phyloP scores from a whole-genome alignment of 2,329 filamentous ascomycete genomes.

The Hypoxylon sp. region DNA sequence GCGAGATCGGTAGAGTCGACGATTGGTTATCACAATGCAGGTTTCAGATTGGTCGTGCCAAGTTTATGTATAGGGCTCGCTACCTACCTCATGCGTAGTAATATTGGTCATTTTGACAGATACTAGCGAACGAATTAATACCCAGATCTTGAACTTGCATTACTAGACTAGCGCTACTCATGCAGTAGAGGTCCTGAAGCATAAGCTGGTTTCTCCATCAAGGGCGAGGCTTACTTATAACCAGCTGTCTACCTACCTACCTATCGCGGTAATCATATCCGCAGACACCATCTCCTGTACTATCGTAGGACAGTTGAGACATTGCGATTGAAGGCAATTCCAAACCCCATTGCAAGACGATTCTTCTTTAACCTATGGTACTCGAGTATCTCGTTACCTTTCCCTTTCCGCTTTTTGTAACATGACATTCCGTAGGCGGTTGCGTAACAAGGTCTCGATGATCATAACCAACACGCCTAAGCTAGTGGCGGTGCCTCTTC shows the following conservation, averaged over 20 bases:
- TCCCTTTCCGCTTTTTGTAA: not conserved
- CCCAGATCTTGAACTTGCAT: conserved; percentile 13
- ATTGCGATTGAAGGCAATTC: conserved; percentile 9
- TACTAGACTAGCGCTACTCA: conserved; percentile 24
- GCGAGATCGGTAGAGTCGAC: conserved; percentile 5
- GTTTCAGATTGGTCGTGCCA: conserved; percentile 25
- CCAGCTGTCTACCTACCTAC: conserved; percentile 27
- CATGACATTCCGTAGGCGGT: too few relatives aligned
- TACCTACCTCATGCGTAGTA: conserved; percentile 30
- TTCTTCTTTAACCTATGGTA: too few relatives aligned
- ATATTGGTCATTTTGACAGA: conserved; percentile 23
- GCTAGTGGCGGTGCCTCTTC: too few relatives aligned
- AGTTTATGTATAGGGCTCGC: conserved; percentile 16
- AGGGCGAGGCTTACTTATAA: conserved; percentile 18
- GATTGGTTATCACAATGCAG: conserved; percentile 15
- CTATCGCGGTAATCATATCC: conserved; percentile 29
- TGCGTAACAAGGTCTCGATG: conserved; percentile 3
- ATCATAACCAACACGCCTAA: conserved; percentile 9
- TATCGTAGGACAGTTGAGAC: conserved; percentile 19
- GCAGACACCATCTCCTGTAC: conserved; percentile 13
- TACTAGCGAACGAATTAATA: conserved; percentile 9
- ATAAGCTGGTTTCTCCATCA: conserved; percentile 10
- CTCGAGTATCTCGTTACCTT: conserved; percentile 6
- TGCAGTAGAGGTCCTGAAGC: conserved; percentile 7
- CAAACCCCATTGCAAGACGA: too few relatives aligned